Conservation (phyloP, 1,139 yeast genomes). For the Candida anutae region DNA sequence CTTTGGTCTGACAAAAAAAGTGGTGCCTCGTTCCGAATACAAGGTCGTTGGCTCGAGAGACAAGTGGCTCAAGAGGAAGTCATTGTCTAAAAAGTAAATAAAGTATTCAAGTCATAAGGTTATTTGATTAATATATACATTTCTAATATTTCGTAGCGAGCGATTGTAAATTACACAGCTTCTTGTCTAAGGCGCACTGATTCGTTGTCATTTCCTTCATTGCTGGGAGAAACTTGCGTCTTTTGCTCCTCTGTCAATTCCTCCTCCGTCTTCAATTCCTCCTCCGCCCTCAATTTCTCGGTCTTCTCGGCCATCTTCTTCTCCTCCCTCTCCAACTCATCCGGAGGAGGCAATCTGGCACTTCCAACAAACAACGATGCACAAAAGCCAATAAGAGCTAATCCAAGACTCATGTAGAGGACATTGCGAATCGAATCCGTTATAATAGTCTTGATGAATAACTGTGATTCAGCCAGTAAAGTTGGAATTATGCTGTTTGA, state of each 20-base stretch:
- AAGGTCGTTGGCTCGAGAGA: constrained; percentile 37
- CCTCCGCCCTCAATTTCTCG: background rate
- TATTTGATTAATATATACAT: too few relatives aligned
- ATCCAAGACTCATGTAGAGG: constrained; percentile 26
- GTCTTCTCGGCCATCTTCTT: too few relatives aligned
- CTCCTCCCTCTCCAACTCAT: constrained; percentile 1
- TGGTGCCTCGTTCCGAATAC: constrained; percentile 41
- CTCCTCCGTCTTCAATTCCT: background rate
- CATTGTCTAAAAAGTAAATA: constrained; percentile 30
- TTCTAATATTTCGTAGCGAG: too few relatives aligned
- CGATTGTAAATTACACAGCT: too few relatives aligned
- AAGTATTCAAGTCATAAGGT: too few relatives aligned
- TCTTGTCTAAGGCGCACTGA: too few relatives aligned
- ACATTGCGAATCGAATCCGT: constrained; percentile 25
- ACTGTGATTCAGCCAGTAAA: constrained; percentile 18
- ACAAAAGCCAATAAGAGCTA: constrained; percentile 11
- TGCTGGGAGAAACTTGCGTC: background rate
- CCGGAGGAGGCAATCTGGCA: too few relatives aligned
- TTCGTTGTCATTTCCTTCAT: constrained; percentile 1
- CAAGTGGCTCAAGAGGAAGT: constrained; percentile 55
- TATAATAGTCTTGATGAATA: constrained; percentile 20
- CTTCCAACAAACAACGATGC: background rate
- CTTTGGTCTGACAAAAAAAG: constrained; percentile 17
- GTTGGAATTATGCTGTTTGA: constrained; percentile 13
- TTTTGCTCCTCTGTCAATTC: constrained; percentile 1